A percentile compares a stretch with the other conserved stretches of the same genome.
phyloP scores from a whole-genome alignment of 2,329 filamentous ascomycete species.

The Colletotrichum musae region DNA sequence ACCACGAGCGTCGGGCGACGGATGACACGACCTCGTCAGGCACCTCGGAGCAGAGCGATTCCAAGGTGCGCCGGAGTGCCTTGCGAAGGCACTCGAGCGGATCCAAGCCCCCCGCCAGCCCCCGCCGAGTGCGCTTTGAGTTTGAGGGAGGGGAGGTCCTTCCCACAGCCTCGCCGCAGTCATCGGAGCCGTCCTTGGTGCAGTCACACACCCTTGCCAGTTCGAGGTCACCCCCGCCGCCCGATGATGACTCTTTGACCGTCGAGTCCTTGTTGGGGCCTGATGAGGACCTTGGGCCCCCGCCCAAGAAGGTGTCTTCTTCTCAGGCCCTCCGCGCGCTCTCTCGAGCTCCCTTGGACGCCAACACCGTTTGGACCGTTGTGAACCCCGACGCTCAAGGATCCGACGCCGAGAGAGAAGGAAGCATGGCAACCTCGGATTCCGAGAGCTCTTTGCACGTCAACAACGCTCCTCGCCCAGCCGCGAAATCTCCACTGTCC shows the following conservation, averaged over 20 bases:
- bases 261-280: slow-evolving; percentile 53
- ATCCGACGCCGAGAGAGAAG: slow-evolving; percentile 28
- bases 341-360: slow-evolving; percentile 65
- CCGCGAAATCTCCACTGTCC: background rate
- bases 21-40: slow-evolving; percentile 66
- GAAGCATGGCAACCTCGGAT: slow-evolving; percentile 31
- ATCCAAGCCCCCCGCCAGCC: slow-evolving; percentile 65
- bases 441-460: slow-evolving; percentile 33
- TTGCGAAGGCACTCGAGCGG: slow-evolving; percentile 68
- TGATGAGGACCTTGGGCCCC: slow-evolving; percentile 56
- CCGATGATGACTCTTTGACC: slow-evolving; percentile 46
- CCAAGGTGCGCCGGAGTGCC: slow-evolving; percentile 67
- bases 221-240: slow-evolving; percentile 44
- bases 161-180: slow-evolving; percentile 69
- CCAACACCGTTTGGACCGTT: slow-evolving; percentile 67
- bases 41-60: slow-evolving; percentile 67
- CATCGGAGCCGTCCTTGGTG: slow-evolving; percentile 51
- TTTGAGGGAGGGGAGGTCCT: slow-evolving; percentile 73
- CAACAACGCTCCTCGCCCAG: slow-evolving; percentile 4
- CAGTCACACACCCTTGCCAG: slow-evolving; percentile 44
- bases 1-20: slow-evolving; percentile 57
- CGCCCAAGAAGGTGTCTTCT: slow-evolving; percentile 69
- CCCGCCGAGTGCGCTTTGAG: slow-evolving; percentile 75
- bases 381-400: slow-evolving; percentile 50
- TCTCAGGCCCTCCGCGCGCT: slow-evolving; percentile 68